These are phyloP conservation scores for Cryptococcus sp. DNA, from an alignment of 1,284 basidiomycete species.

Conservation along the genomic window DNA sequence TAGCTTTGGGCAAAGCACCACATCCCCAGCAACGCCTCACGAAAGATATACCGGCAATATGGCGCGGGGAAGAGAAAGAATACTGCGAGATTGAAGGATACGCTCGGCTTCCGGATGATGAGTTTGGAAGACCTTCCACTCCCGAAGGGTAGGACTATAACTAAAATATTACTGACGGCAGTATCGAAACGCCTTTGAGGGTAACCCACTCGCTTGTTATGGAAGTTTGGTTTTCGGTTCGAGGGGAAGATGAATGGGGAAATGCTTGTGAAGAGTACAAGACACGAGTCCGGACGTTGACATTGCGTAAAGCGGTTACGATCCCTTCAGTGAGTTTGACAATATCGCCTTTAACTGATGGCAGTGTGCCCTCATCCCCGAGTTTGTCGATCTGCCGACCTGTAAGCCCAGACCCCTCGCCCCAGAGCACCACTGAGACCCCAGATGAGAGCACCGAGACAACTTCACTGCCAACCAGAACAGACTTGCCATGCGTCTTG, in stretches of 20 bases:
- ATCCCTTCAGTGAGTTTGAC: not conserved
- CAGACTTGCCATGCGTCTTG: not conserved
- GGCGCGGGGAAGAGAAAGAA: not conserved
- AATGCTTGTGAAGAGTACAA: not conserved
- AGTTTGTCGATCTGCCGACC: constrained; percentile 1
- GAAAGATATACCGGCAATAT: not conserved
- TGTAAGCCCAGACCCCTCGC: not conserved
- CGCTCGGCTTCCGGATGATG: not conserved
- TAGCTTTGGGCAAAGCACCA: not conserved
- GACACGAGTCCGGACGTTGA: not conserved
- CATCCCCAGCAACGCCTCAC: not conserved
- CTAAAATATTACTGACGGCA: not conserved
- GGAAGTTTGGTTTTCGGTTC: constrained; percentile 16
- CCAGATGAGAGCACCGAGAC: not conserved
- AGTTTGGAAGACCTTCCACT: not conserved
- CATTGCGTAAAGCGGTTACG: not conserved
- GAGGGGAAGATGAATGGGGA: constrained; percentile 13
- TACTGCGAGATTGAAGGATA: not conserved
- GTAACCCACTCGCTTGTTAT: constrained; percentile 15
- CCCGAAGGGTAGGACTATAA: not conserved
- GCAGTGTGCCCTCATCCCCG: constrained; percentile 2
- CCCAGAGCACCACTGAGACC: not conserved
- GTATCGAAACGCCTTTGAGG: constrained; percentile 14
- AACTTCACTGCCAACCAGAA: not conserved
- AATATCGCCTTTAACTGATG: not conserved